A percentile compares a stretch with the other conserved stretches of the same genome.
Conservation (phyloP, 2,329 filamentous ascomycete species). For the Aspergillus alliaceus region DNA sequence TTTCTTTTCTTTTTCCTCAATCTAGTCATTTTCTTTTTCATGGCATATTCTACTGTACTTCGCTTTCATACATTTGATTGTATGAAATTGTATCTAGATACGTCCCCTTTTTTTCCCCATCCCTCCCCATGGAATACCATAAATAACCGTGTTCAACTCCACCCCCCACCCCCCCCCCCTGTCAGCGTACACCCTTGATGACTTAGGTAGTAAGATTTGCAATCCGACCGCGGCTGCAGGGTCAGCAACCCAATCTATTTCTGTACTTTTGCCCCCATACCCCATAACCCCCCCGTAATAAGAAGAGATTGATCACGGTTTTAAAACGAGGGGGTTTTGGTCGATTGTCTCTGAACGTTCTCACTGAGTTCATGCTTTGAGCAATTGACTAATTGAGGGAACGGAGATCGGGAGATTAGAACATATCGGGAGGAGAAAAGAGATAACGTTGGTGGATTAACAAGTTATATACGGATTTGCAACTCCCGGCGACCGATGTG, state of each 20-base stretch:
- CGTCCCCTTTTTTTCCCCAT: too few species aligned
- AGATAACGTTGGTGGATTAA: too few species aligned
- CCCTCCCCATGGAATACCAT: not conserved
- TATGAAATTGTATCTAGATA: constrained; percentile 1
- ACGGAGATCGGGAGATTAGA: too few species aligned
- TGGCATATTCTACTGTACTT: not conserved
- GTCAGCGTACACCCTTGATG: not conserved
- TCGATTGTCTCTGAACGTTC: too few species aligned
- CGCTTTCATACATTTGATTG: not conserved
- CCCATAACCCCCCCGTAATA: not conserved
- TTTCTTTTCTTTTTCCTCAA: not conserved
- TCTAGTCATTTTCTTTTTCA: not conserved
- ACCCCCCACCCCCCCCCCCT: not conserved
- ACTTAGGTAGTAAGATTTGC: not conserved
- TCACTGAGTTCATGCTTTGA: too few species aligned
- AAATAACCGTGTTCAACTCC: not conserved
- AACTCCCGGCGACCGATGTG: too few species aligned
- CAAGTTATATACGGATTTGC: too few species aligned
- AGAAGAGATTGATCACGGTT: not conserved
- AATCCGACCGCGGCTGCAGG: not conserved
- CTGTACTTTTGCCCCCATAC: not conserved
- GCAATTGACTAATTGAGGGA: too few species aligned
- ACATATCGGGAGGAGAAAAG: too few species aligned
- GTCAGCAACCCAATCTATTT: not conserved
- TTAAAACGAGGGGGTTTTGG: not conserved